Evolutionary conservation across 768 basidiomycete species (phyloP), one percentile per base, ranked within the genome.

Genomic region (Astraeus odoratus): DNA sequence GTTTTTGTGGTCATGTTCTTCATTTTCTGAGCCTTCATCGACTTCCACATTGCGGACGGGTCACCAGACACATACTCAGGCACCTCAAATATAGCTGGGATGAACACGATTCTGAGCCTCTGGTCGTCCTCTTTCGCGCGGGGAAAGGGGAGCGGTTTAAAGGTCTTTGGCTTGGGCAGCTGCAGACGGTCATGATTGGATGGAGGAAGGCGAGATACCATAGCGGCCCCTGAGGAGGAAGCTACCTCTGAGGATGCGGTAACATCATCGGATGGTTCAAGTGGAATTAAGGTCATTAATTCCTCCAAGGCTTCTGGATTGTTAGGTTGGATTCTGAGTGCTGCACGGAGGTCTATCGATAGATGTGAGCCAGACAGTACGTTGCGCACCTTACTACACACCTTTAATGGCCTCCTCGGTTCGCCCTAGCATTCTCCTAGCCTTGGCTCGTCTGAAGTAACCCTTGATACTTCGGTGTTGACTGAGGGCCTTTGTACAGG

Each of bases 401-500:
- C 82, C 82, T 67, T 74, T 73, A 27, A 78, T 71, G 3, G 84
- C 83, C 9, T 78, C 83, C 16, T 77, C 72, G 1, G 61, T 60
- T 30, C 68, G 69, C 3, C 72, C 74, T 34, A 78, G 69, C 75
- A 83, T 81, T 51, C 70, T 74, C 35, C 80, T 69, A 0, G 85
- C 83, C 34, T 76, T 78, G 1, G 81, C 83, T 13, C 85, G 76
- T 18, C 85, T 74, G 59, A 75, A 88, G 48, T 81, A 73, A 1
- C 80, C 85, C 52, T 87, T 87, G 43, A 75, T 75, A 45, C 79
- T 83, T 26, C 70, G 69, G 54, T 85, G 83, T 49, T 85, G 83
- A 23, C 66, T 54, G 15, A 87, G 65, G 1, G 83, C 82, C 47
- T 71, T 66, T 2, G 81, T 77, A 51, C 85, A 87, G 1, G 83